Evolutionary conservation across 176 grass and related monocot species (phyloP).

Genomic region (Sorghum bicolor): DNA sequence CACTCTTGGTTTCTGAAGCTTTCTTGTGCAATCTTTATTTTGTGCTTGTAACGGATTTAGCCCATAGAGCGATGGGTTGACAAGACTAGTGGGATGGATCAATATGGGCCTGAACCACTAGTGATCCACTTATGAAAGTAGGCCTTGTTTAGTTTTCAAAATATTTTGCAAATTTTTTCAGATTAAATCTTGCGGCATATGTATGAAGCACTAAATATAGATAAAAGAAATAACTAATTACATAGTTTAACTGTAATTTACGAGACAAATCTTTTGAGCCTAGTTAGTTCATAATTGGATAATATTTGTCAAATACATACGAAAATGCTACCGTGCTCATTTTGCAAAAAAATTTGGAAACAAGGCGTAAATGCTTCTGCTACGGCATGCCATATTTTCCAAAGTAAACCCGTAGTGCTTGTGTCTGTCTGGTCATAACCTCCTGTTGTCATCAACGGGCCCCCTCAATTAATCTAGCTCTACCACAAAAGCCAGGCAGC

Average conservation of each 20-base stretch:
- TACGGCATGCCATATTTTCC: background rate
- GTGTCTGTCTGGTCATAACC: slow-evolving; percentile 16
- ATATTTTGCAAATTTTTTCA: too few species aligned
- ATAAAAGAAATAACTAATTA: too few species aligned
- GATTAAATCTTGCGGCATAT: too few species aligned
- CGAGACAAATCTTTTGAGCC: too few species aligned
- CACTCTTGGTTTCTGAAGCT: background rate
- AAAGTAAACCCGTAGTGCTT: background rate
- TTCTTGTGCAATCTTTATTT: background rate
- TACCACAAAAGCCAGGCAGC: slow-evolving; percentile 5
- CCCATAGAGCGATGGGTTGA: background rate
- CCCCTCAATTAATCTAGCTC: slow-evolving; percentile 18
- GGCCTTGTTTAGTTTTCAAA: too few species aligned
- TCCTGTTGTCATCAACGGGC: background rate
- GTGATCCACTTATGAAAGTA: slow-evolving; percentile 11
- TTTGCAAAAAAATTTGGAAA: too few species aligned
- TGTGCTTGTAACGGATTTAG: background rate
- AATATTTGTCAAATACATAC: too few species aligned
- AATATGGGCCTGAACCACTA: background rate
- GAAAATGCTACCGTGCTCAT: too few species aligned
- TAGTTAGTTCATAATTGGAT: too few species aligned
- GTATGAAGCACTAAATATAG: too few species aligned
- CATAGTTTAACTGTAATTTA: too few species aligned
- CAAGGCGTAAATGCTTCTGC: slow-evolving; percentile 11
- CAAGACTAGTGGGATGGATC: background rate